A percentile compares a stretch with the other conserved stretches of the same genome.
These are phyloP conservation scores for Hirsutella minnesotensis DNA, from an alignment of 2,329 filamentous ascomycete genomes.

Conservation along the genomic window DNA sequence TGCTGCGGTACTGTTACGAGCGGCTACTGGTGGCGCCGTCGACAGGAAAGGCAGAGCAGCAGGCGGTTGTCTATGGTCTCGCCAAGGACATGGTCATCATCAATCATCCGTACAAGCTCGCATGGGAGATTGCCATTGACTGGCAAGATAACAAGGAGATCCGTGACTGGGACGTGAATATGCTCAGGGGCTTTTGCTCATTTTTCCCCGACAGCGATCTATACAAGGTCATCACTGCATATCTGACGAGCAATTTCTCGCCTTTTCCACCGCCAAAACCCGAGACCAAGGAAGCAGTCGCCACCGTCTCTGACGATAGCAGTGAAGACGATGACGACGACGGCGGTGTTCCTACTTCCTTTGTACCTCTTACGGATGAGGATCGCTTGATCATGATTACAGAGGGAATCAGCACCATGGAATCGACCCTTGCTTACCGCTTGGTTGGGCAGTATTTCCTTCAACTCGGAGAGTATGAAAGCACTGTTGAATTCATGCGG, in stretches of 20 bases:
- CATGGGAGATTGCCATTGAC: conserved; percentile 84
- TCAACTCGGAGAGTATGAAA: conserved; percentile 74
- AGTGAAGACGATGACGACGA: conserved; percentile 47
- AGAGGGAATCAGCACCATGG: conserved; percentile 52
- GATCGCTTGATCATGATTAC: conserved; percentile 74
- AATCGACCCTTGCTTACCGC: conserved; percentile 72
- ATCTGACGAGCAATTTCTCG: conserved; percentile 70
- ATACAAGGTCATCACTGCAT: conserved; percentile 70
- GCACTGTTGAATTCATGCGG: conserved; percentile 65
- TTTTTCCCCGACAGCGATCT: conserved; percentile 81
- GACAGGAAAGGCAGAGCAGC: conserved; percentile 56
- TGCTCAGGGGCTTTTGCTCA: conserved; percentile 69
- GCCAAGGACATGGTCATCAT: conserved; percentile 94
- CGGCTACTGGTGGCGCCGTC: conserved; percentile 55
- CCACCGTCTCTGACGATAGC: conserved; percentile 37
- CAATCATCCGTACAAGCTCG: conserved; percentile 77
- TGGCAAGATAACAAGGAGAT: conserved; percentile 73
- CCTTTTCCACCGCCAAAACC: conserved; percentile 49
- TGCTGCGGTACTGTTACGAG: conserved; percentile 72
- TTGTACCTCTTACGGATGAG: conserved; percentile 55
- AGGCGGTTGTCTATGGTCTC: conserved; percentile 60
- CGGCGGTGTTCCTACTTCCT: conserved; percentile 38
- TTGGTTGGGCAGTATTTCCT: conserved; percentile 77
- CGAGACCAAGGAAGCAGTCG: conserved; percentile 9
- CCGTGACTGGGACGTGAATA: conserved; percentile 61